Base-by-base conservation (phyloP, 2,329 filamentous ascomycete species). In the Aspergillus sp. region DNA sequence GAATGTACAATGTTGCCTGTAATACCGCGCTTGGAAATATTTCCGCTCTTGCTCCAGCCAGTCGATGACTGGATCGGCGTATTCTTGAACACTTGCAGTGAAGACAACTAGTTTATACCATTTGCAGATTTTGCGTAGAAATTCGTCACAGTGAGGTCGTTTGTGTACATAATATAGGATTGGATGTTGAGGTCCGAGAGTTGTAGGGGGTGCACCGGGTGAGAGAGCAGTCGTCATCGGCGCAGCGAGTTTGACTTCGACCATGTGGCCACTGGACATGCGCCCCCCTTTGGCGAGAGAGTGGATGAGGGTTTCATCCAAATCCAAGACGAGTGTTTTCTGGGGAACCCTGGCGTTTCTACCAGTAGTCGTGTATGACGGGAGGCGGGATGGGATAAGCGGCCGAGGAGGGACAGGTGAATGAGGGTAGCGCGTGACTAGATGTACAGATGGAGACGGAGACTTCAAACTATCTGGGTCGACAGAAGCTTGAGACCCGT, bases 131-230 rank as follows among this genome's bases (percentile, higher is more conserved):
- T 95, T 91, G 69, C 93, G 89, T 70, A 99, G 77, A 71, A 99
- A 99, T 66, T 98, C 93, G 75, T 99, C 95, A 74, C 95, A 99
- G 72, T 95, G 89, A 37, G 95, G 95, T 62, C 95, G 88, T 77
- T 99, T 98, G 79, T 99, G 95, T 52, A 99, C 95, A 80, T 97
- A 99, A 79, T 99, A 99, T 61, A 99, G 78, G 65, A 99, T 98
- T 1, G 95, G 95, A 71, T 99, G 93, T 70, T 96, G 93, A 41
- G 92, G 91, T 7, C 90, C 91, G 25, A 90, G 78, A 21, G 82
- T 83, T 19, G 86, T 80, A 64, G 87, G 84, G 25, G 88, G 87
- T 33, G 85, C 87, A 8, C 72, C 73, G 2, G 72, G 66, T 6
- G 72, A 66, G 55, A 75, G 64, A 25, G 76, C 66, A 17, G 73